These are phyloP conservation scores for Exophiala bonariae DNA, from an alignment of 2,329 filamentous ascomycete species.

Conservation along the genomic window DNA sequence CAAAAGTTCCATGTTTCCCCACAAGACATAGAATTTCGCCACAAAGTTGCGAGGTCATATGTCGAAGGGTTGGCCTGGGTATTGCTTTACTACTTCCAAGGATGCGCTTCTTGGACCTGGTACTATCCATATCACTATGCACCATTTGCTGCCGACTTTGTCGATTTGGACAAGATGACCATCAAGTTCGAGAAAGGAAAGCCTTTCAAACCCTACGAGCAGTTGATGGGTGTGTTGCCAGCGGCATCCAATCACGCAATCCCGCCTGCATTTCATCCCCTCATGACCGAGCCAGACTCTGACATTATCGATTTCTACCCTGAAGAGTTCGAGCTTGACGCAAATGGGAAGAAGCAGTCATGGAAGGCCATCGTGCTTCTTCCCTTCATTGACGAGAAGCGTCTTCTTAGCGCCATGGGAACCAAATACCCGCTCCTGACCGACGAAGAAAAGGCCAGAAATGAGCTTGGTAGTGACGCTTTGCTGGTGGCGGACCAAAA, in stretches of 20 bases:
- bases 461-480: conserved; percentile 76
- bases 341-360: conserved; percentile 97
- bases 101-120: conserved; percentile 98
- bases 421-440: conserved; percentile 79
- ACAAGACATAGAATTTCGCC: conserved; percentile 79
- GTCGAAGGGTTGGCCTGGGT: conserved; percentile 96
- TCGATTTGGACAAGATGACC: conserved; percentile 74
- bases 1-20: conserved; percentile 89
- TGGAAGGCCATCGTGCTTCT: conserved; percentile 95
- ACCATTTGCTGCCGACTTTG: conserved; percentile 94
- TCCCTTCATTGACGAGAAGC: conserved; percentile 92
- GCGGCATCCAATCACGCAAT: conserved; percentile 90
- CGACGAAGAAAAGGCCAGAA: conserved; percentile 74
- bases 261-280: conserved; percentile 79
- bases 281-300: conserved; percentile 87
- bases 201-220: conserved; percentile 90
- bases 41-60: conserved; percentile 86
- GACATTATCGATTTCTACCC: conserved; percentile 98
- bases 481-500: conserved; percentile 83
- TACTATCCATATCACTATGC: conserved; percentile 99
- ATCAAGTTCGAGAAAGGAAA: conserved; percentile 80
- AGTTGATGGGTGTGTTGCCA: conserved; percentile 96
- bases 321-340: conserved; percentile 85
- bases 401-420: conserved; percentile 77
- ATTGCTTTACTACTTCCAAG: conserved; percentile 94